Evolutionary conservation across 352 stramenopile species (phyloP).

Genomic region (Pythium phragmitis): DNA sequence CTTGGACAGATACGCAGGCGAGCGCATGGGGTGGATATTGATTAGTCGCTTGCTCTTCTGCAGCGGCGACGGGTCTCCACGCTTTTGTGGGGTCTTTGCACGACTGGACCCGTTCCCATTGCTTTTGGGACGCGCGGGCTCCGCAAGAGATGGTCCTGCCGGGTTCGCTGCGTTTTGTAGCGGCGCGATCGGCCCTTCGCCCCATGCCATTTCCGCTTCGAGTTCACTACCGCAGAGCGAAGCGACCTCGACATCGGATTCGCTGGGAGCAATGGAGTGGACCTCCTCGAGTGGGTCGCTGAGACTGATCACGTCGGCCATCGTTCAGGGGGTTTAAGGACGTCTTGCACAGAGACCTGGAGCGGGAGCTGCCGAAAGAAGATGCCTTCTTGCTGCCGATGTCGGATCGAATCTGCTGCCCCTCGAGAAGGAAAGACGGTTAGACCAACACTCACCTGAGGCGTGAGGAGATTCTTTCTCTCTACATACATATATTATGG

Average conservation of each 20-base stretch:
- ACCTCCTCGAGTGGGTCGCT: slow-evolving; percentile 19
- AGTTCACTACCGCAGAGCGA: slow-evolving; percentile 76
- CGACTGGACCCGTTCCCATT: slow-evolving; percentile 64
- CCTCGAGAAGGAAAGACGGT: slow-evolving; percentile 16
- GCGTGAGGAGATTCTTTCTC: not conserved
- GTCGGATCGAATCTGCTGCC: slow-evolving; percentile 11
- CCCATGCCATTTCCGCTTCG: slow-evolving; percentile 77
- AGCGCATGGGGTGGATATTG: slow-evolving; percentile 78
- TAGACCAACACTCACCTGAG: slow-evolving; percentile 21
- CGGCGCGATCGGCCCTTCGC: slow-evolving; percentile 72
- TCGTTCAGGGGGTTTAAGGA: slow-evolving; percentile 1
- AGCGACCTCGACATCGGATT: slow-evolving; percentile 61
- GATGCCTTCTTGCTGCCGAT: not conserved
- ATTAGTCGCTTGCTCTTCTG: slow-evolving; percentile 70
- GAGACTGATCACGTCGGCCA: slow-evolving; percentile 26
- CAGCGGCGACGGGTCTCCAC: slow-evolving; percentile 49
- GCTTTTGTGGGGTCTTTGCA: slow-evolving; percentile 65
- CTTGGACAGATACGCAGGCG: slow-evolving; percentile 57
- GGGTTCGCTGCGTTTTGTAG: slow-evolving; percentile 33
- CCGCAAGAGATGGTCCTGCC: slow-evolving; percentile 1
- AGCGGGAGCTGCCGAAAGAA: not conserved
- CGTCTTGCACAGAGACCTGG: not conserved
- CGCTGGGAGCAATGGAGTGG: slow-evolving; percentile 32
- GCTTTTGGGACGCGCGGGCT: slow-evolving; percentile 43
- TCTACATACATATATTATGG: not conserved